Conservation (phyloP, 768 basidiomycete species). For the Inosperma sp. region DNA sequence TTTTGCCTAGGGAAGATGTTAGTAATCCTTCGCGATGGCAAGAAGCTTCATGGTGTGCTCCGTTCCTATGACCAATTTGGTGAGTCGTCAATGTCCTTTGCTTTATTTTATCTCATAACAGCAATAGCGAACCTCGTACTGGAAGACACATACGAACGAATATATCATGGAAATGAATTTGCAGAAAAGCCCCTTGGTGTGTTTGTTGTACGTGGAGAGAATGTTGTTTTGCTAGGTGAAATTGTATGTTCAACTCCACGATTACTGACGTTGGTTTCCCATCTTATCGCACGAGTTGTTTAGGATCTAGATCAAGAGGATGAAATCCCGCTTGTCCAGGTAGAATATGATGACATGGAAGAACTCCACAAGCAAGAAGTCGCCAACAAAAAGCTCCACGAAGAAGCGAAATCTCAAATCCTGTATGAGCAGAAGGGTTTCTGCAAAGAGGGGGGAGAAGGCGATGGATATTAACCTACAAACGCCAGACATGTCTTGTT, state of each 20-base stretch:
- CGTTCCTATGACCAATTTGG: slow-evolving; percentile 99
- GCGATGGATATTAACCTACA: slow-evolving; percentile 77
- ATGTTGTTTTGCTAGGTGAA: slow-evolving; percentile 95
- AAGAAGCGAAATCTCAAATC: slow-evolving; percentile 77
- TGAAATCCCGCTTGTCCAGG: slow-evolving; percentile 72
- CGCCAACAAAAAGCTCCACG: slow-evolving; percentile 71
- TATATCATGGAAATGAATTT: slow-evolving; percentile 84
- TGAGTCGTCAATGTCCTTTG: slow-evolving; percentile 34
- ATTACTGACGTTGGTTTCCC: not conserved
- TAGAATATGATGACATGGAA: slow-evolving; percentile 66
- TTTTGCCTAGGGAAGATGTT: slow-evolving; percentile 89
- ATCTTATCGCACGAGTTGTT: slow-evolving; percentile 6
- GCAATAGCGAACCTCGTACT: slow-evolving; percentile 89
- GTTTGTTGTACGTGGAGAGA: slow-evolving; percentile 95
- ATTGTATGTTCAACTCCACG: slow-evolving; percentile 60
- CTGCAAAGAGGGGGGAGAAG: slow-evolving; percentile 93
- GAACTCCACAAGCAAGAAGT: slow-evolving; percentile 70
- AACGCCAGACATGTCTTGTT: not conserved
- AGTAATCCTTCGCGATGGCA: slow-evolving; percentile 91
- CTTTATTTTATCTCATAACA: slow-evolving; percentile 1
- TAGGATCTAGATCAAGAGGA: slow-evolving; percentile 94
- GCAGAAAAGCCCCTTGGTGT: slow-evolving; percentile 87
- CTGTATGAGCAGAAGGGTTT: slow-evolving; percentile 84
- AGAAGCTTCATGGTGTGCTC: slow-evolving; percentile 94
- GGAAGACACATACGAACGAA: slow-evolving; percentile 91